Evolutionary conservation across 345 rosid genomes (phyloP).

Genomic region (Syzygium jambos): DNA sequence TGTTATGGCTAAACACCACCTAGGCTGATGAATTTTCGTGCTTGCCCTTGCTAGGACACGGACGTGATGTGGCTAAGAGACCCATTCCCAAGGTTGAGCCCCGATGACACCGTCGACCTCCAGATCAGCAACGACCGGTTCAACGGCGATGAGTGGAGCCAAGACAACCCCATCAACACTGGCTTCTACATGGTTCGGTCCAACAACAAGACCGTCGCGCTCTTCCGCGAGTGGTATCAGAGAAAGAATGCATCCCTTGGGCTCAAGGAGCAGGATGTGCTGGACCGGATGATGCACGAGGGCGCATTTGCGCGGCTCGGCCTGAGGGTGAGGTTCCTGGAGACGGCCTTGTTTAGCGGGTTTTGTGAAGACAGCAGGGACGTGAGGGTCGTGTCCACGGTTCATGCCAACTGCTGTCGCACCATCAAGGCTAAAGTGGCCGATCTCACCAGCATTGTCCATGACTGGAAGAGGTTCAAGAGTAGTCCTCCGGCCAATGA

Average conservation of each 20-base stretch:
- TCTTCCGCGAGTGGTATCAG: slow-evolving; percentile 53
- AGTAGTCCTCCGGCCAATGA: background rate
- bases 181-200: slow-evolving; percentile 65
- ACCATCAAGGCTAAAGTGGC: slow-evolving; percentile 48
- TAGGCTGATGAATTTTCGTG: background rate
- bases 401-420: slow-evolving; percentile 83
- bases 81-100: slow-evolving; percentile 19
- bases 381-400: slow-evolving; percentile 35
- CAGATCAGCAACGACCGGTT: slow-evolving; percentile 25
- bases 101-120: slow-evolving; percentile 7
- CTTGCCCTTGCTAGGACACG: slow-evolving; percentile 13
- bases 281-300: slow-evolving; percentile 23
- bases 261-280: slow-evolving; percentile 69
- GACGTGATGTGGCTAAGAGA: slow-evolving; percentile 32
- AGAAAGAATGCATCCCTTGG: slow-evolving; percentile 36
- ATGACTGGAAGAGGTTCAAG: slow-evolving; percentile 50
- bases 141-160: slow-evolving; percentile 14
- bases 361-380: slow-evolving; percentile 59
- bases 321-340: slow-evolving; percentile 31
- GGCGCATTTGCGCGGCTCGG: slow-evolving; percentile 26
- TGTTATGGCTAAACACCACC: background rate
- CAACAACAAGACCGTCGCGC: slow-evolving; percentile 48
- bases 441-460: slow-evolving; percentile 42
- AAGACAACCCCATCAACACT: slow-evolving; percentile 35
- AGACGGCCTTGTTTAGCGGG: slow-evolving; percentile 55